These are phyloP conservation scores for Phytopythium chamaehyphon DNA, from an alignment of 352 stramenopile genomes.

Conservation along the genomic window DNA sequence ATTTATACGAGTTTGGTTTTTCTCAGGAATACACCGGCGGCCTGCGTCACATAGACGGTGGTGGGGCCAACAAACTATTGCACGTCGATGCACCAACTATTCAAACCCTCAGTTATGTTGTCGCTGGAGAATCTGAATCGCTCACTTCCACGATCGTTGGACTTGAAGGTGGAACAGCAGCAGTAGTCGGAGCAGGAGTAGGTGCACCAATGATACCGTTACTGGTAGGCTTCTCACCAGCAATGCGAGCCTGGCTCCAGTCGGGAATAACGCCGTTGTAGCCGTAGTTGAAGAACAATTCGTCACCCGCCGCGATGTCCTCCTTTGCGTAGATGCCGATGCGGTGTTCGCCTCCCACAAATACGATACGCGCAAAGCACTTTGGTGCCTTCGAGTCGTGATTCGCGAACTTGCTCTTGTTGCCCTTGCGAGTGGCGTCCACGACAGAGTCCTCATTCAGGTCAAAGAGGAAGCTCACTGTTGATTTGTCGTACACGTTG, in stretches of 20 bases:
- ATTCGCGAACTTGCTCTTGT: constrained; percentile 95
- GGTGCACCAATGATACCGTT: background rate
- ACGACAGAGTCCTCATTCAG: constrained; percentile 91
- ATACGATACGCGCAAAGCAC: constrained; percentile 83
- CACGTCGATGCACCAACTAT: no score
- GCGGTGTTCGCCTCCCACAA: constrained; percentile 89
- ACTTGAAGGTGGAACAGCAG: background rate
- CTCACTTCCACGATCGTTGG: background rate
- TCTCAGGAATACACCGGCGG: no score
- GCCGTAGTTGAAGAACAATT: constrained; percentile 85
- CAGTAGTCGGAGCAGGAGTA: background rate
- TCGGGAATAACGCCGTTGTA: constrained; percentile 79
- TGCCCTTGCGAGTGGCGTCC: constrained; percentile 93
- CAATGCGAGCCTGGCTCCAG: constrained; percentile 69
- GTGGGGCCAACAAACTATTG: background rate
- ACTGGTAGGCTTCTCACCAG: constrained; percentile 7
- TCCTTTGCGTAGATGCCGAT: constrained; percentile 93
- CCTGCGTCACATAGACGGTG: background rate
- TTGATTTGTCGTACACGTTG: constrained; percentile 88
- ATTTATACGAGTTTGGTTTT: background rate
- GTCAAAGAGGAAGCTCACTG: constrained; percentile 94
- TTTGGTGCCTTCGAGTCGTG: constrained; percentile 80
- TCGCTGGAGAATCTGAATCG: background rate
- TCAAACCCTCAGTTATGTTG: no score
- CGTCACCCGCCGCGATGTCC: constrained; percentile 82